phyloP scores from a whole-genome alignment of 192 early-diverging fungal genomes.

The Backusella psychrophila region DNA sequence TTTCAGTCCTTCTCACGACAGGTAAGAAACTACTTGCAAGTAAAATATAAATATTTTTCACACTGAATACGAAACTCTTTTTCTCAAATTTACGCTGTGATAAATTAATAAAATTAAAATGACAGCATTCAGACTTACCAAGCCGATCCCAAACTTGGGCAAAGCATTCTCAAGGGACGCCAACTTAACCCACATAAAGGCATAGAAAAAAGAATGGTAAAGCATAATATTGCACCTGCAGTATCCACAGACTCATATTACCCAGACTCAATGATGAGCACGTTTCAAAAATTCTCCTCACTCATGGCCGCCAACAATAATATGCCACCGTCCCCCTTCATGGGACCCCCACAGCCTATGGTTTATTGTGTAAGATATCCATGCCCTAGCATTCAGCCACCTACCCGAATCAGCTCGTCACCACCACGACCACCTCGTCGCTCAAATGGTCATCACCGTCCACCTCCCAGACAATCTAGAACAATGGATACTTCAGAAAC shows the following conservation, averaged over 20 bases:
- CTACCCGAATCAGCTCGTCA: background rate
- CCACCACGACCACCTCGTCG: background rate
- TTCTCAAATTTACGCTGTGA: background rate
- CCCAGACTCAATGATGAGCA: background rate
- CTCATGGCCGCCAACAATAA: background rate
- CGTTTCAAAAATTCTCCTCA: background rate
- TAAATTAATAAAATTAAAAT: background rate
- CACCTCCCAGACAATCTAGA: background rate
- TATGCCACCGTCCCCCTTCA: background rate
- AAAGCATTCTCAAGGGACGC: background rate
- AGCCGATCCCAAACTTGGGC: background rate
- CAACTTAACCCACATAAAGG: background rate
- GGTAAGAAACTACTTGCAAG: background rate
- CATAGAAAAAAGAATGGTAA: conserved; percentile 1
- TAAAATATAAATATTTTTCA: background rate
- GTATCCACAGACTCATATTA: background rate
- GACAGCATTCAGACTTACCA: background rate
- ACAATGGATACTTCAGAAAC: background rate
- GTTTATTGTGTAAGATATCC: background rate
- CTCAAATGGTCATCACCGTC: background rate
- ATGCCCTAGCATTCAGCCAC: background rate
- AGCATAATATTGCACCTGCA: background rate
- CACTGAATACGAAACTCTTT: background rate
- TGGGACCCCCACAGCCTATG: background rate
- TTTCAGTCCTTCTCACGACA: background rate